Evolutionary conservation across 2,329 filamentous ascomycete species (phyloP), one percentile per base, ranked within the genome.

Genomic region (Zarea fungicola): DNA sequence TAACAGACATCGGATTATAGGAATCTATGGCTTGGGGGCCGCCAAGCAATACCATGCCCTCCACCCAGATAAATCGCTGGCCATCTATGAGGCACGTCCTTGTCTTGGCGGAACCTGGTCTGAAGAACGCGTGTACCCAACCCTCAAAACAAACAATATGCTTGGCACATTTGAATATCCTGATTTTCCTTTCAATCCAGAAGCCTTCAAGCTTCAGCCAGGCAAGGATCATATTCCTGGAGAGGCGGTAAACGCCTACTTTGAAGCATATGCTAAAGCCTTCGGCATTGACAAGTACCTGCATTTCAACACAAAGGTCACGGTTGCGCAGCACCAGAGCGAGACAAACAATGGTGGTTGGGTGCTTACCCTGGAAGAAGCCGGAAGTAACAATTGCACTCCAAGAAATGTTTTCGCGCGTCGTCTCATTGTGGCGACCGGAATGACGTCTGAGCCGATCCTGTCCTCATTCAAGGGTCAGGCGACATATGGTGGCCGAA

Each of bases 131-230:
- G 65, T 89, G 1, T 85, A 90, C 61, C 78, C 81, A 0, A 81
- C 80, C 1, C 73, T 92, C 42, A 85, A 82, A 58, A 83, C 79
- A 46, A 91, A 92, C 65, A 90, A 90, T 58, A 76, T 88, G 61
- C 63, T 84, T 10, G 85, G 86, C 3, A 85, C 80, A 0, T 88
- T 84, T 56, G 84, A 91, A 62, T 89, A 79, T 58, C 80, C 81
- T 0, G 87, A 89, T 57, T 88, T 87, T 52, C 84, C 85, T 16
- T 85, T 91, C 81, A 71, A 75, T 50, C 64, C 68, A 7, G 73
- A 74, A 18, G 72, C 66, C 0, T 83, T 77, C 55, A 70, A 69
- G 1, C 63, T 80, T 22, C 60, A 70, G 37, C 60, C 65, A 0
- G 69, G 69, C 3, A 57, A 76, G 54, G 48, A 50, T n/a, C 70